A percentile compares a stretch with the other conserved stretches of the same genome.
phyloP scores from a whole-genome alignment of 768 basidiomycete species.

The Psilocybe azurescens region DNA sequence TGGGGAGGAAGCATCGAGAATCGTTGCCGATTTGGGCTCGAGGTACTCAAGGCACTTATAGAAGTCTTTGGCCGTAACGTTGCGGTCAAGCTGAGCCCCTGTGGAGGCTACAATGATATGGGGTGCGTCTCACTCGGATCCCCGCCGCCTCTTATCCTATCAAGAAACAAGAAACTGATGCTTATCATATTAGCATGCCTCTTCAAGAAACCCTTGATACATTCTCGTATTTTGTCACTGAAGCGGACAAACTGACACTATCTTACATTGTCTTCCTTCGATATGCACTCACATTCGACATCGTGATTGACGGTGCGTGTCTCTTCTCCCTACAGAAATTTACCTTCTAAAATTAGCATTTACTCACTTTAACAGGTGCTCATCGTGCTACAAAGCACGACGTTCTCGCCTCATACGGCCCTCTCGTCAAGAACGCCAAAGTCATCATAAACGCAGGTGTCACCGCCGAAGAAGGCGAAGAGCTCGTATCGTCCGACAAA shows the following conservation, averaged over 20 bases:
- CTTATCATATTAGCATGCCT: slow-evolving; percentile 38
- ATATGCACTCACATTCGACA: slow-evolving; percentile 7
- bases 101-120: slow-evolving; percentile 49
- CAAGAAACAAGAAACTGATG: no score
- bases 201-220: slow-evolving; percentile 47
- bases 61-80: slow-evolving; percentile 50
- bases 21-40: slow-evolving; percentile 56
- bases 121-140: slow-evolving; percentile 29
- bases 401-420: slow-evolving; percentile 22
- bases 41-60: slow-evolving; percentile 47
- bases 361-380: slow-evolving; percentile 6
- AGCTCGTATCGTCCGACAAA: slow-evolving; percentile 36
- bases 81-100: slow-evolving; percentile 47
- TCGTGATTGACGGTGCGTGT: slow-evolving; percentile 8
- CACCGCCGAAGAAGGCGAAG: slow-evolving; percentile 36
- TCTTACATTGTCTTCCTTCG: slow-evolving; percentile 16
- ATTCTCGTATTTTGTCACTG: slow-evolving; percentile 43
- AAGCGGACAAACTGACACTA: slow-evolving; percentile 40
- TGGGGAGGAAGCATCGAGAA: slow-evolving; percentile 67
- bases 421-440: slow-evolving; percentile 25
- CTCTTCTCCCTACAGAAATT: neutral
- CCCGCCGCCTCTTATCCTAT: neutral
- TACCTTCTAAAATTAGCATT: neutral
- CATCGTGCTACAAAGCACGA: slow-evolving; percentile 25
- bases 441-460: slow-evolving; percentile 22